Evolutionary conservation across 73 alveolate species (phyloP).

Genomic region (Paramecium sonneborni): DNA sequence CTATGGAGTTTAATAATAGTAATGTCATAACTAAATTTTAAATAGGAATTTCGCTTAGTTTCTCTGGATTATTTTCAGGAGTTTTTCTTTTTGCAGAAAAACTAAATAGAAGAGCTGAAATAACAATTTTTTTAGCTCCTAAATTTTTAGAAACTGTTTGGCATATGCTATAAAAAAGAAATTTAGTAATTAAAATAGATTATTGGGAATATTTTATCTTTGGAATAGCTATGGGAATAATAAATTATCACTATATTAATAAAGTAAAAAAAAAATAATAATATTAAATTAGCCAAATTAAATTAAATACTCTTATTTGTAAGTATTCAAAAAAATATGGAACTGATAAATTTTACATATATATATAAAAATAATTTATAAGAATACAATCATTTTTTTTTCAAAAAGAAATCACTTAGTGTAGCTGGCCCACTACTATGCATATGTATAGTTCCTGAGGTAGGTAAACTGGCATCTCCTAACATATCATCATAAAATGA

Average conservation of each 20-base stretch:
- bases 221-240: constrained; percentile 43
- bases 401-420: constrained; percentile 27
- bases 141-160: not conserved
- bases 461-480: not conserved
- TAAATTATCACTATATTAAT: constrained; percentile 19
- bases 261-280: not conserved
- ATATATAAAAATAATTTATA: not conserved
- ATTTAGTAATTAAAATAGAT: not conserved
- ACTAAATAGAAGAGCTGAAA: constrained; percentile 7
- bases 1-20: not conserved
- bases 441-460: constrained; percentile 6
- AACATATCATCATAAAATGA: not conserved
- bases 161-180: not conserved
- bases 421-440: constrained; percentile 41
- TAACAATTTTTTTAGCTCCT: constrained; percentile 12
- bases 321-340: not conserved
- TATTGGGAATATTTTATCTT: constrained; percentile 32
- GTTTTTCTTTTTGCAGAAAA: constrained; percentile 1
- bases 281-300: not conserved
- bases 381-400: constrained; percentile 36
- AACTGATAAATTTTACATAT: not conserved
- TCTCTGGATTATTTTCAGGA: constrained; percentile 18
- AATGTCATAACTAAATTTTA: not conserved
- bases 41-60: not conserved
- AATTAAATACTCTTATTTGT: not conserved